phyloP scores from a whole-genome alignment of 2,329 filamentous ascomycete species.

The Botrytis aclada region DNA sequence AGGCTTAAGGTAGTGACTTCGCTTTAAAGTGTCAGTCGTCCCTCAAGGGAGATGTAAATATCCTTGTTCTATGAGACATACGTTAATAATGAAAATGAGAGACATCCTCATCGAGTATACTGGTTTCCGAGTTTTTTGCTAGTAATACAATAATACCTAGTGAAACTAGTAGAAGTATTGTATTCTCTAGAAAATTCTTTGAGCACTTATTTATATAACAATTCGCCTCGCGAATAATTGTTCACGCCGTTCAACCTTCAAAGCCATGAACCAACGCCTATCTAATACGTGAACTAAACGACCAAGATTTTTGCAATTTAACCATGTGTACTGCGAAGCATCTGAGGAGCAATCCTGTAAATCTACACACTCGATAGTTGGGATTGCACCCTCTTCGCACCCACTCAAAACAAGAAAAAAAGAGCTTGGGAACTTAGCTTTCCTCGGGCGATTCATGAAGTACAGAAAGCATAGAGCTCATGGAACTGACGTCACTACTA shows the following conservation, averaged over 20 bases:
- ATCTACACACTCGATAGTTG: not conserved
- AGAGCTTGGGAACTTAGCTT: not conserved
- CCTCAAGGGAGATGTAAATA: not conserved
- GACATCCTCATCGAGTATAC: not conserved
- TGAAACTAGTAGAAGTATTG: not conserved
- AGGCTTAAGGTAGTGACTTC: not conserved
- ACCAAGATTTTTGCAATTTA: not conserved
- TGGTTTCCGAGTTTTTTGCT: not conserved
- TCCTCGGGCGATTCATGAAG: conserved; percentile 14
- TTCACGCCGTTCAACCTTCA: not conserved
- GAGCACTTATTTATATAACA: not conserved
- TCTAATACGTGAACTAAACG: not conserved
- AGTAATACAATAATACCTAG: too few species aligned
- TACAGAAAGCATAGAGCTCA: conserved; percentile 16
- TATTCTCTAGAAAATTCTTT: not conserved
- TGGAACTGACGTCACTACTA: conserved; percentile 4
- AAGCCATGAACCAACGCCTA: not conserved
- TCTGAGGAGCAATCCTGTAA: not conserved
- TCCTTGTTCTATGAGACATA: conserved; percentile 6
- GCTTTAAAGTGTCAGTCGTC: not conserved
- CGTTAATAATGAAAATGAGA: conserved; percentile 4
- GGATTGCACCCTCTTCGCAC: not conserved
- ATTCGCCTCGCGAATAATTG: not conserved
- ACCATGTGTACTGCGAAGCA: not conserved
- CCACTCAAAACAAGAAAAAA: not conserved